Conservation (phyloP, 2,329 filamentous ascomycete genomes). For the Lecanosticta acicola region DNA sequence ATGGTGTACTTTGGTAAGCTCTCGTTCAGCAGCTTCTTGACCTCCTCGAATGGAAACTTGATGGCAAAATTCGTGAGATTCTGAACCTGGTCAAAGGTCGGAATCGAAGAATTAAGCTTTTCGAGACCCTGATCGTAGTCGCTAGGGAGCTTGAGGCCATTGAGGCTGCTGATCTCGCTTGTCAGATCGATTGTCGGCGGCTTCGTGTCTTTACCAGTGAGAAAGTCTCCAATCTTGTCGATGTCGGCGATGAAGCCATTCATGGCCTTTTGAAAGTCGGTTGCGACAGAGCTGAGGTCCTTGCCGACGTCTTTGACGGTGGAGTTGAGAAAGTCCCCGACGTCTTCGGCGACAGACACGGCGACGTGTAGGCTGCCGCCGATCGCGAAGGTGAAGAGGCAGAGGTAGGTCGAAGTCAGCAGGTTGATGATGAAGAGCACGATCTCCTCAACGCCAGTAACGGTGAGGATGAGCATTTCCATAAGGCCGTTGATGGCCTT, state of each 20-base stretch:
- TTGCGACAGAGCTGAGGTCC: slow-evolving; percentile 43
- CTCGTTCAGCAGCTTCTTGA: slow-evolving; percentile 67
- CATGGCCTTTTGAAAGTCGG: slow-evolving; percentile 47
- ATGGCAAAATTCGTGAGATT: slow-evolving; percentile 74
- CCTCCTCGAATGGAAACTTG: slow-evolving; percentile 70
- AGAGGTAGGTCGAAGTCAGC: slow-evolving; percentile 83
- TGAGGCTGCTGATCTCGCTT: slow-evolving; percentile 58
- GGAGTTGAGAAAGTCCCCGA: slow-evolving; percentile 56
- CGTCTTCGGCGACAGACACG: slow-evolving; percentile 56
- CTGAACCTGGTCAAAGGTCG: slow-evolving; percentile 75
- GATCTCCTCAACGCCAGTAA: slow-evolving; percentile 80
- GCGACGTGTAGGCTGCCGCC: slow-evolving; percentile 71
- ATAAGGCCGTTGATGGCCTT: slow-evolving; percentile 75
- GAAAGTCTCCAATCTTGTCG: slow-evolving; percentile 37
- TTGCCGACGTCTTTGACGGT: slow-evolving; percentile 54
- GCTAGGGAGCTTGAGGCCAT: slow-evolving; percentile 62
- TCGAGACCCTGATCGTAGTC: slow-evolving; percentile 64
- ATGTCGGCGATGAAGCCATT: slow-evolving; percentile 52
- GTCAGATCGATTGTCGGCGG: slow-evolving; percentile 60
- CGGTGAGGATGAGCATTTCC: slow-evolving; percentile 67
- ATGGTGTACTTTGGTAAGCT: slow-evolving; percentile 70
- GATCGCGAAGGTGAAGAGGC: slow-evolving; percentile 77
- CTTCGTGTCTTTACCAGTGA: slow-evolving; percentile 36
- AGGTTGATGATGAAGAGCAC: slow-evolving; percentile 91
- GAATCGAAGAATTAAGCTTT: slow-evolving; percentile 69